Conservation (phyloP, 306 rosid genomes). For the Calophaca sinica region DNA sequence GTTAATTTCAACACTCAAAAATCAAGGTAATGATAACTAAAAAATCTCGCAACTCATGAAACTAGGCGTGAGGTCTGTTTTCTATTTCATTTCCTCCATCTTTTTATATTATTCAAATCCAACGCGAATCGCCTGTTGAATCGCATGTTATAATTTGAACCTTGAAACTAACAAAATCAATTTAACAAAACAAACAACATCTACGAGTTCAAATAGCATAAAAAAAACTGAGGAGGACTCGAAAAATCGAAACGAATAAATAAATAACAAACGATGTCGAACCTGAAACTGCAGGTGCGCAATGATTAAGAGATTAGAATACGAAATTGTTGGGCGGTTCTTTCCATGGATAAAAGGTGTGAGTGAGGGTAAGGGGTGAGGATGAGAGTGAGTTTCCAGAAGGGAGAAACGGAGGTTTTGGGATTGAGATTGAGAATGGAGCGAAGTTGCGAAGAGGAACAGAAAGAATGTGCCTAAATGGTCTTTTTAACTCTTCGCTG, state of each 20-base stretch:
- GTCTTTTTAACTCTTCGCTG: slow-evolving; percentile 4
- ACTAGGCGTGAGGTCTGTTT: background rate
- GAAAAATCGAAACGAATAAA: slow-evolving; percentile 24
- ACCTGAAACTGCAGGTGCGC: slow-evolving; percentile 44
- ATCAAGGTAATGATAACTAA: slow-evolving; percentile 31
- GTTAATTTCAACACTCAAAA: slow-evolving; percentile 23
- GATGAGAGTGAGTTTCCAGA: slow-evolving; percentile 29
- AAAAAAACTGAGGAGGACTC: slow-evolving; percentile 16
- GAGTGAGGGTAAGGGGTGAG: background rate
- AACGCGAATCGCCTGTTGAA: slow-evolving; percentile 32
- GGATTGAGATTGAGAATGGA: slow-evolving; percentile 36
- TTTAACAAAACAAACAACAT: background rate
- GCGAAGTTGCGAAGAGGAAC: slow-evolving; percentile 33
- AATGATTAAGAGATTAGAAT: slow-evolving; percentile 35
- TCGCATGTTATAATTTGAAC: slow-evolving; percentile 23
- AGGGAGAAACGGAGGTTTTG: slow-evolving; percentile 35
- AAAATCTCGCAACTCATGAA: slow-evolving; percentile 33
- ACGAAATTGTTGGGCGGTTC: slow-evolving; percentile 1
- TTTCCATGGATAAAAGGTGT: background rate
- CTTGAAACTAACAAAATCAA: background rate
- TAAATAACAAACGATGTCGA: slow-evolving; percentile 19
- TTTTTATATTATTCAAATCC: background rate
- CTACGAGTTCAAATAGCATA: background rate
- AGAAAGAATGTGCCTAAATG: background rate
- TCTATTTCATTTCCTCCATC: slow-evolving; percentile 13